Conservation (phyloP, 257 asterid species). For the Petrea volubilis region DNA sequence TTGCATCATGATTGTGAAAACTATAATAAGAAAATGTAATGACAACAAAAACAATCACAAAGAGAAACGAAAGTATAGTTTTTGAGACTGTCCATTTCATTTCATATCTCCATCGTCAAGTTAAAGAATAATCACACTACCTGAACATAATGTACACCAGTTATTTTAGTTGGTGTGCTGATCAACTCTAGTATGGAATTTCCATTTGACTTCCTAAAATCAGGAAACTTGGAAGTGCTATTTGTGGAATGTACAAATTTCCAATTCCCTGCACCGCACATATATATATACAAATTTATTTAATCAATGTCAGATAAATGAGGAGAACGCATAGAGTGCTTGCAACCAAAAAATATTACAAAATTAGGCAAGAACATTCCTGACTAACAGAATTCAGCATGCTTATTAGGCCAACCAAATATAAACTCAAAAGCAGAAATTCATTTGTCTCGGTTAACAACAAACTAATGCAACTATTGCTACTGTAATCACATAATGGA, state of each 20-base stretch:
- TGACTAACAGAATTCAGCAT: not conserved
- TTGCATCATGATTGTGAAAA: slow-evolving; percentile 26
- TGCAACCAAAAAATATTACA: not conserved
- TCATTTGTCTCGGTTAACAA: no score
- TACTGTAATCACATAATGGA: no score
- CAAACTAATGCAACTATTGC: no score
- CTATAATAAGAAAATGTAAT: slow-evolving; percentile 6
- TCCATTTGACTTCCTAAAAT: slow-evolving; percentile 77
- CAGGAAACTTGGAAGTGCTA: slow-evolving; percentile 77
- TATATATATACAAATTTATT: not conserved
- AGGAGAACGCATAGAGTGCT: slow-evolving; percentile 6
- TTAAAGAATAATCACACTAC: slow-evolving; percentile 40
- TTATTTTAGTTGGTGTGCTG: slow-evolving; percentile 86
- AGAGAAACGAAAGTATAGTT: not conserved
- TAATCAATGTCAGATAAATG: slow-evolving; percentile 7
- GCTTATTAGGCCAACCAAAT: slow-evolving; percentile 16
- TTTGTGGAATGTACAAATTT: slow-evolving; percentile 68
- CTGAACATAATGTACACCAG: slow-evolving; percentile 99
- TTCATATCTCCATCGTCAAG: slow-evolving; percentile 5
- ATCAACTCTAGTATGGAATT: slow-evolving; percentile 79
- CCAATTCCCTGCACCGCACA: slow-evolving; percentile 74
- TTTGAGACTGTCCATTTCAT: not conserved
- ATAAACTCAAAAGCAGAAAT: no score
- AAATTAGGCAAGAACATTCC: not conserved
- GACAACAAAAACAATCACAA: not conserved